Evolutionary conservation across 2,329 filamentous ascomycete genomes (phyloP), one percentile per base, ranked within the genome.

Genomic region (Rugonectria rugulosa): DNA sequence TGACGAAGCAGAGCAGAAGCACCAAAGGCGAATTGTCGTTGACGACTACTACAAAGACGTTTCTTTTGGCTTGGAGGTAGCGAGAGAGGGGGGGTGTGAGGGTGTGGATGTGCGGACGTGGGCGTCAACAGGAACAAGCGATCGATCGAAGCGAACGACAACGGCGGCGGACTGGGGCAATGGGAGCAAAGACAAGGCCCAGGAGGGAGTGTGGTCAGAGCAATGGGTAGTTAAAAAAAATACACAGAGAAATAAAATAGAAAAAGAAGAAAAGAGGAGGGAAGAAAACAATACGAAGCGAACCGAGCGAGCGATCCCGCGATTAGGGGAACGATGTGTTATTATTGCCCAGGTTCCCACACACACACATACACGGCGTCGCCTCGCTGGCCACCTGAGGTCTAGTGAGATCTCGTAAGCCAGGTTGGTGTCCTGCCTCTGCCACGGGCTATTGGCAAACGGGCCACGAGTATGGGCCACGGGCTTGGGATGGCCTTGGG

Each of bases 321-420:
- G 46, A 45, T 52, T 58, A 49, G 47, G 50, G 55, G 55, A 44
- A 49, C 47, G 34, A 58, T 59, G 54, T 62, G 54, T 59, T 60
- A 56, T 54, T 60, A 58, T 58, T 58, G 48, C 51, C 45, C 47
- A 50, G 41, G 47, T 44, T 58, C 44, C 57, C 57, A 52, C 55
- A 54, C 56, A 60, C 54, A 60, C 53, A n/a, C n/a, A n/a, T n/a
- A n/a, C n/a, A 54, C 53, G 52, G 47, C 52, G 45, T 52, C 45
- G 36, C 51, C 49, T 58, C 43, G 37, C 36, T 41, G 47, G 36
- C 57, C 59, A 54, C 55, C 53, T 62, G 57, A 61, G 58, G 60
- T 60, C 47, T 57, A 62, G 61, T 57, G 56, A 62, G 59, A 62
- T 63, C 61, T 62, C 56, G 61, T 62, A 56, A 61, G 60, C 60